Percentiles rank a stretch among this genome's conserved stretches.
Conservation (phyloP, 805 yeast species). For the Wickerhamomyces queroliae region DNA sequence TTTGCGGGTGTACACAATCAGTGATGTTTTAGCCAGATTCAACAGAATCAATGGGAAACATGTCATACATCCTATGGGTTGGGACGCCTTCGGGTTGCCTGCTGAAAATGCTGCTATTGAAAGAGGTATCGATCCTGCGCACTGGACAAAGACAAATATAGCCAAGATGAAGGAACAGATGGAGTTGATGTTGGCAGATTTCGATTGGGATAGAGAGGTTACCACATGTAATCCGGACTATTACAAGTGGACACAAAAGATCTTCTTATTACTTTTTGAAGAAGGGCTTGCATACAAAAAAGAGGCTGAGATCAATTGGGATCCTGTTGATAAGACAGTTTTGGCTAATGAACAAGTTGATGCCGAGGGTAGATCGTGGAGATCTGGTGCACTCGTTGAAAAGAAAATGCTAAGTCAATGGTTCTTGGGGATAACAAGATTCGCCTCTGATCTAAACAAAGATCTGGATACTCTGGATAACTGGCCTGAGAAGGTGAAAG, state of each 20-base stretch:
- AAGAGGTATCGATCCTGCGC: slow-evolving; percentile 67
- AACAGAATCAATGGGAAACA: slow-evolving; percentile 68
- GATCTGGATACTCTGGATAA: slow-evolving; percentile 57
- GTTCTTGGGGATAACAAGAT: slow-evolving; percentile 87
- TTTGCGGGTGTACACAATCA: slow-evolving; percentile 84
- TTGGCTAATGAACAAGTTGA: slow-evolving; percentile 97
- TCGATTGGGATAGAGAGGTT: slow-evolving; percentile 91
- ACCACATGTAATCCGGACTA: slow-evolving; percentile 84
- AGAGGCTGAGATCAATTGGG: slow-evolving; percentile 94
- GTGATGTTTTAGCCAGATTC: slow-evolving; percentile 78
- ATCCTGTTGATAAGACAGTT: slow-evolving; percentile 92
- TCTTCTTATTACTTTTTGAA: slow-evolving; percentile 68
- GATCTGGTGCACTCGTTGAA: slow-evolving; percentile 94
- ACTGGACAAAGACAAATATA: slow-evolving; percentile 83
- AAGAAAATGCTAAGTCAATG: slow-evolving; percentile 79
- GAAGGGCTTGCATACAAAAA: slow-evolving; percentile 81
- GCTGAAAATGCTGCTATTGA: slow-evolving; percentile 98
- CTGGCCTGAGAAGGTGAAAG: slow-evolving; percentile 88
- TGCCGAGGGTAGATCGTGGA: slow-evolving; percentile 85
- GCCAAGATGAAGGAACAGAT: slow-evolving; percentile 80
- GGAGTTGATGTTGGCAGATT: slow-evolving; percentile 71
- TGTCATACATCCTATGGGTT: slow-evolving; percentile 96
- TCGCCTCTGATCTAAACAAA: slow-evolving; percentile 57
- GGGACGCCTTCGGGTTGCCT: slow-evolving; percentile 98
- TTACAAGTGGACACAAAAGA: slow-evolving; percentile 88